A percentile compares a stretch with the other conserved stretches of the same genome.
Conservation (phyloP, 129 eudicot species). For the Deinandra increscens region DNA sequence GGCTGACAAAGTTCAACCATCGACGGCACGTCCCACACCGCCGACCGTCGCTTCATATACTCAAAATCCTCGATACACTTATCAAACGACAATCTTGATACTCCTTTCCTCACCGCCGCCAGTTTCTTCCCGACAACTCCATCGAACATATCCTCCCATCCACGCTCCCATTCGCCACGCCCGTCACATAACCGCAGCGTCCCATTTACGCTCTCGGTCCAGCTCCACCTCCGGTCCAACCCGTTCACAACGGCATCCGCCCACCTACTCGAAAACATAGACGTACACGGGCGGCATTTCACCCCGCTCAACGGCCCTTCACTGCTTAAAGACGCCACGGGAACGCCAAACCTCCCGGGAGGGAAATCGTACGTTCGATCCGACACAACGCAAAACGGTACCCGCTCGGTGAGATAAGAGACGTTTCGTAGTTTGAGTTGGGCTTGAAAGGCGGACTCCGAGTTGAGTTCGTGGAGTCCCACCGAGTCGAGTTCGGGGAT, state of each 20-base stretch:
- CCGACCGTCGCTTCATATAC: constrained; percentile 46
- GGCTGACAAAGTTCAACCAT: constrained; percentile 43
- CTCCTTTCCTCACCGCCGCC: constrained; percentile 45
- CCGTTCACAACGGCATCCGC: constrained; percentile 44
- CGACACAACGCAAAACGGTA: constrained; percentile 77
- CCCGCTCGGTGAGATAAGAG: constrained; percentile 33
- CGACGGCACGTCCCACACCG: constrained; percentile 60
- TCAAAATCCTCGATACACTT: constrained; percentile 60
- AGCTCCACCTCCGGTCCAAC: constrained; percentile 65
- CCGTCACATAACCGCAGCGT: constrained; percentile 69
- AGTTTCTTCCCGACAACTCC: constrained; percentile 46
- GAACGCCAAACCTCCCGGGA: constrained; percentile 62
- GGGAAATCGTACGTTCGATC: constrained; percentile 71
- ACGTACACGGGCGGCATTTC: constrained; percentile 84
- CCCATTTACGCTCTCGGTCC: constrained; percentile 62
- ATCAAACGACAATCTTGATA: constrained; percentile 34
- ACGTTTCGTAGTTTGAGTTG: constrained; percentile 56
- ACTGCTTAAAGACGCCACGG: constrained; percentile 74
- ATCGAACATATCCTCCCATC: constrained; percentile 77
- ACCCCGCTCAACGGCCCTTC: constrained; percentile 85
- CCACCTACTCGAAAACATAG: constrained; percentile 44
- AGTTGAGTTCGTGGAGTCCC: constrained; percentile 62
- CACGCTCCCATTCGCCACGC: constrained; percentile 65
- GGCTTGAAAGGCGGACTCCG: constrained; percentile 75
- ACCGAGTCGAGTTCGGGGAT: constrained; percentile 61